A percentile compares a stretch with the other conserved stretches of the same genome.
Evolutionary conservation across 1,139 yeast genomes (phyloP).

Genomic region (Geotrichum bryndzae): DNA sequence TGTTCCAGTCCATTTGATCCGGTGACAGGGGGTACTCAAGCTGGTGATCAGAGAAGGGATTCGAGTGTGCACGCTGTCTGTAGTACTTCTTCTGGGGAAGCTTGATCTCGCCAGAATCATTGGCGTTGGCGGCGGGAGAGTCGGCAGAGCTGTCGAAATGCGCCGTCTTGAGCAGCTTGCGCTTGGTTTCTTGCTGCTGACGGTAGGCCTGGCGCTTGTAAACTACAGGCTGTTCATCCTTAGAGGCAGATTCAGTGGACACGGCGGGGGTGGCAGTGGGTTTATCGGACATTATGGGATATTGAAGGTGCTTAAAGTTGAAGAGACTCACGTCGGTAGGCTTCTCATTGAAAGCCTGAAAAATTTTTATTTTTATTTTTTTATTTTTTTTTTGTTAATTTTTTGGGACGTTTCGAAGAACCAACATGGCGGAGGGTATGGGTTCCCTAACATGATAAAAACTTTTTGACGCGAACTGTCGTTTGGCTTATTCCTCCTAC

Average conservation of each 20-base stretch:
- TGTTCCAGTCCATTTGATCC: conserved; percentile 78
- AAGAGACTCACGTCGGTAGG: neutral
- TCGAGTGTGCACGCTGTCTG: conserved; percentile 96
- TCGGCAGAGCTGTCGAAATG: conserved; percentile 29
- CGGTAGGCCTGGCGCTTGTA: conserved; percentile 38
- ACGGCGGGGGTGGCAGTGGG: neutral
- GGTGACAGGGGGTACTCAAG: conserved; percentile 84
- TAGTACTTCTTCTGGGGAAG: conserved; percentile 63
- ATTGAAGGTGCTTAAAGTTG: neutral
- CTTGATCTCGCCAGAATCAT: conserved; percentile 26
- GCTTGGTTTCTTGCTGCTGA: conserved; percentile 36
- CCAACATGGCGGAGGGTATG: neutral
- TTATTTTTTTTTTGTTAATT: neutral
- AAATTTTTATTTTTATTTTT: neutral
- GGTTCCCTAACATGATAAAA: neutral
- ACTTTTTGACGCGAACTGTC: neutral
- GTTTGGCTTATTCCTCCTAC: neutral
- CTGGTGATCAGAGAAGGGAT: conserved; percentile 93
- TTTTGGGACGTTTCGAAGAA: neutral
- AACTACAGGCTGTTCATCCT: conserved; percentile 1
- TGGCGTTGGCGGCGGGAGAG: conserved; percentile 28
- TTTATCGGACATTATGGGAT: neutral
- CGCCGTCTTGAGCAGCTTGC: conserved; percentile 34
- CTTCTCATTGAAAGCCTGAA: neutral
- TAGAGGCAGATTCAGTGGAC: neutral